These are phyloP conservation scores for Lactarius sanguifluus DNA, from an alignment of 768 basidiomycete species.

Conservation along the genomic window DNA sequence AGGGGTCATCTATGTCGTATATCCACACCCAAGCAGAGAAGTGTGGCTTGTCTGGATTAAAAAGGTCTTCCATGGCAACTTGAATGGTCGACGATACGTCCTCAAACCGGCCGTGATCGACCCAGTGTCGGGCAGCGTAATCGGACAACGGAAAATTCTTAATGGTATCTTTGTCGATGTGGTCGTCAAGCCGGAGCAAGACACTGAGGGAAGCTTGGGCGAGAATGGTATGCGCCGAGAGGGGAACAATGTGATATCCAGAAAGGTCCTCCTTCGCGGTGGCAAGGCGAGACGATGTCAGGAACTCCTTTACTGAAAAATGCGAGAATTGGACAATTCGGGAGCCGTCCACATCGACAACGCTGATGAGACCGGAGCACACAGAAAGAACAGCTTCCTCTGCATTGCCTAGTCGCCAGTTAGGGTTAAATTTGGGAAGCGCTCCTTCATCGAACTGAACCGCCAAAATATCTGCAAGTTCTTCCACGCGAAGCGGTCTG, in stretches of 20 bases:
- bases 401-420: constrained; percentile 14
- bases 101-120: background rate
- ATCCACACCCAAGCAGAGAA: constrained; percentile 6
- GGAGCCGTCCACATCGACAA: background rate
- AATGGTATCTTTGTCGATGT: background rate
- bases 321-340: constrained; percentile 16
- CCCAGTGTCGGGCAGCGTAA: constrained; percentile 14
- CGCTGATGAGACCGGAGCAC: constrained; percentile 5
- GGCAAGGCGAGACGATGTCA: constrained; percentile 5
- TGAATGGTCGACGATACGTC: background rate
- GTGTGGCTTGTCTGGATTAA: background rate
- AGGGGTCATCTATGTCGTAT: background rate
- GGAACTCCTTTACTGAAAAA: constrained; percentile 18
- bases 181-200: constrained; percentile 1
- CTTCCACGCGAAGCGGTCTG: no score
- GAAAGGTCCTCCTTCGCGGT: background rate
- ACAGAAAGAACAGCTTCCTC: background rate
- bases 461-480: no score
- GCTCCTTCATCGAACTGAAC: background rate
- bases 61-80: constrained; percentile 10
- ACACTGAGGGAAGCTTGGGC: background rate
- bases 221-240: constrained; percentile 1
- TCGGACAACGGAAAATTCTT: background rate
- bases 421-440: background rate
- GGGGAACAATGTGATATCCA: background rate